A percentile compares a stretch with the other conserved stretches of the same genome.
Conservation (phyloP, 2,329 filamentous ascomycete genomes). For the Fusarium sp. region DNA sequence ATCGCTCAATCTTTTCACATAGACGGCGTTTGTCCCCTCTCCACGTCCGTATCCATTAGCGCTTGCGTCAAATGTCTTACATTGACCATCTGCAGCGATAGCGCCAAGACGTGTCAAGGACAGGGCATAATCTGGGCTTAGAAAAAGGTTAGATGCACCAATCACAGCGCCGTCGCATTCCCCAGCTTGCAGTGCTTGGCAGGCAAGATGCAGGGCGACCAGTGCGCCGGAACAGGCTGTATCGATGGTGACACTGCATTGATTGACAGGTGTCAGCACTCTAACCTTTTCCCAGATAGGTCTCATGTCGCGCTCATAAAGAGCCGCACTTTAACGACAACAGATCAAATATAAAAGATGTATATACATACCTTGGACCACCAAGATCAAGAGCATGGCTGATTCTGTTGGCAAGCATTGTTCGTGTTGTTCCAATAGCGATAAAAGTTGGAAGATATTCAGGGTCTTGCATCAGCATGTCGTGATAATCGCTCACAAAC, state of each 20-base stretch:
- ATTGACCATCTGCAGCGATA: slow-evolving; percentile 47
- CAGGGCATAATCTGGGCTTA: slow-evolving; percentile 40
- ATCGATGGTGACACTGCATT: slow-evolving; percentile 55
- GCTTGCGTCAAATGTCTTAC: slow-evolving; percentile 59
- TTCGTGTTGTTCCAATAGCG: slow-evolving; percentile 40
- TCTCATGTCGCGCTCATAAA: too few relatives aligned
- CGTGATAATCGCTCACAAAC: slow-evolving; percentile 38
- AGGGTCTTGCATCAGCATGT: slow-evolving; percentile 40
- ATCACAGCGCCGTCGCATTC: slow-evolving; percentile 48
- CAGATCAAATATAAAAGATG: too few relatives aligned
- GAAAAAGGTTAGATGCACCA: slow-evolving; percentile 45
- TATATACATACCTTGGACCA: slow-evolving; percentile 34
- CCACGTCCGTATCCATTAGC: slow-evolving; percentile 66
- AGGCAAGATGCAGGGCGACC: slow-evolving; percentile 54
- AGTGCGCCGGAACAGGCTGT: slow-evolving; percentile 59
- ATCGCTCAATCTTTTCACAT: slow-evolving; percentile 64
- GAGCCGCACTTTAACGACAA: too few relatives aligned
- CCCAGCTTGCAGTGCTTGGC: slow-evolving; percentile 44
- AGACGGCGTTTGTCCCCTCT: slow-evolving; percentile 64
- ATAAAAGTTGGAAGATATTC: slow-evolving; percentile 41
- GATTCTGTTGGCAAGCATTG: slow-evolving; percentile 40
- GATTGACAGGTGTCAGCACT: slow-evolving; percentile 12
- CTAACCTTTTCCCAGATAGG: background rate
- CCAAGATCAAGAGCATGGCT: slow-evolving; percentile 40
- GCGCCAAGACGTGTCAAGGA: slow-evolving; percentile 37